Base-by-base conservation (phyloP, 352 stramenopile species). In the Pythium myriotylum region DNA sequence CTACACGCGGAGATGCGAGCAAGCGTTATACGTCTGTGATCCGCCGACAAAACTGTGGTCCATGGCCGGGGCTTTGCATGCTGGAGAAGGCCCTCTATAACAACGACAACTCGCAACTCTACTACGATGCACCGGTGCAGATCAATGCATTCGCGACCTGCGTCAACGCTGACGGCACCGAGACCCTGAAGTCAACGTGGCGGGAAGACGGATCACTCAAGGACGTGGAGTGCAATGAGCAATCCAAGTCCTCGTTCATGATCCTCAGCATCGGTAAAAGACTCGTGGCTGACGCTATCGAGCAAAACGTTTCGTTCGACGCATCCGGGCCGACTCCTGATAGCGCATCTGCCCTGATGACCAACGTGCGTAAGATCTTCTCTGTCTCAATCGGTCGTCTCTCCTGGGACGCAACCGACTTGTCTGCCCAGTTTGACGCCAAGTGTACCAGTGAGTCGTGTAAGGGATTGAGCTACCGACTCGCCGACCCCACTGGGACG, bases 341-440 rank as follows among this genome's bases (percentile, higher is more conserved):
- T 16, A 8, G 8, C 23, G 13, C 10, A 14, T 3, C 41, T 0
- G 20, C 43, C 4, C 33, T 39, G 3, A 10, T 51, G 3, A 59
- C 54, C 2, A 74, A 72, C 29, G 26, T 66, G 12, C 53, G 68
- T 27, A 72, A 69, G 20, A 22, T 72, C 14, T 67, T 54, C 42
- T 59, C 68, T 17, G 40, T 69, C 50, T 72, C 63, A n/a, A 26
- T 67, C 24, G 58, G 68, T 0, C 68, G 54, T 1, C 46, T 72
- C 7, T 37, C 57, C 12, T 75, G 68, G 62, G 8, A 48, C 19
- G 10, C 41, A 0, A 22, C 27, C 19, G 35, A 75, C 37, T 52
- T 75, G 13, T 41, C 57, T 8, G 10, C n/a, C 5, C 13, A 48
- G n/a, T 66, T 59, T 40, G 13, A 55, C 9, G 67, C 67, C 4